A percentile compares a stretch with the other conserved stretches of the same genome.
Evolutionary conservation across 106 monocot genomes (phyloP).

Genomic region (Ottelia alismoides): DNA sequence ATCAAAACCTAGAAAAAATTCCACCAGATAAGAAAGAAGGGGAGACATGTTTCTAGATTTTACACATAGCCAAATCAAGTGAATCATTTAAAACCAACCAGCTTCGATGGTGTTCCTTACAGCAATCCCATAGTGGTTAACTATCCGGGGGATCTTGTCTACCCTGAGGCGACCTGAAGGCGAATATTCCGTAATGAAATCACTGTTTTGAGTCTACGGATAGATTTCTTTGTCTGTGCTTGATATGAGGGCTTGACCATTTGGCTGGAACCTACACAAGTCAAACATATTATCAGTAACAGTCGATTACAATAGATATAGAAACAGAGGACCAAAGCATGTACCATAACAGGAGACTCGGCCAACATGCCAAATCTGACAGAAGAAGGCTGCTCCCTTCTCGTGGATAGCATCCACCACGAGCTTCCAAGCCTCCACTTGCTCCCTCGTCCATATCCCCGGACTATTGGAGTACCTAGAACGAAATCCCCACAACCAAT

Average conservation of each 20-base stretch:
- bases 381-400: not conserved
- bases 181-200: not conserved
- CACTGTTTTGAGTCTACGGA: not conserved
- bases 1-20: too few relatives aligned
- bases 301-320: not conserved
- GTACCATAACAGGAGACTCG: not conserved
- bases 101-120: not conserved
- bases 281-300: not conserved
- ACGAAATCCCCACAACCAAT: too few relatives aligned
- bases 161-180: not conserved
- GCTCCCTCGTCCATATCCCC: not conserved
- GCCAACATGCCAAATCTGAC: not conserved
- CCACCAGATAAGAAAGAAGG: too few relatives aligned
- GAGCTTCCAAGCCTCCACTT: not conserved
- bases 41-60: too few relatives aligned
- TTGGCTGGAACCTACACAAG: not conserved
- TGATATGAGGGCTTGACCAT: not conserved
- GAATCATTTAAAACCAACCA: too few relatives aligned
- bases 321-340: not conserved
- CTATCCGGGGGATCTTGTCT: not conserved
- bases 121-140: not conserved
- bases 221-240: not conserved
- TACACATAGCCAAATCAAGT: too few relatives aligned
- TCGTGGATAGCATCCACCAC: not conserved
- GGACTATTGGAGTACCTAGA: not conserved